Evolutionary conservation across 2,329 filamentous ascomycete species (phyloP), one percentile per base, ranked within the genome.

Genomic region (Chaetomium globosum): DNA sequence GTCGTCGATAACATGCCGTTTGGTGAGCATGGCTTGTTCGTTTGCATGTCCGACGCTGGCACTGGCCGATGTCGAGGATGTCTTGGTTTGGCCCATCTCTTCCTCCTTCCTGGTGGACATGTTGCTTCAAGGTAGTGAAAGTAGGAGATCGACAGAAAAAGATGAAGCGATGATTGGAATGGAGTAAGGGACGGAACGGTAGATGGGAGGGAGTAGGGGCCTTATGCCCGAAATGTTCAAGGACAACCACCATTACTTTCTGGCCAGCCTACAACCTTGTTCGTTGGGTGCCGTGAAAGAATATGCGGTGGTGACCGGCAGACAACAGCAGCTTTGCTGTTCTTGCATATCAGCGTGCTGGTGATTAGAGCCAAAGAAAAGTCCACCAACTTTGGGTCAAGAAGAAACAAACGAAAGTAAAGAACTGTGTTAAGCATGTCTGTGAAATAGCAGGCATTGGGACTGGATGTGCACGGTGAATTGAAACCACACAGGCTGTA

Each of bases 1-100:
- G 64, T 78, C 76, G 56, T 81, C 79, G 28, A 68, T 23, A 9
- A 59, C 70, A 60, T 72, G 21, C 33, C 67, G 66, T 68, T 77
- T 79, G 3, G 69, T 69, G 43, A 73, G 70, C 26, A 66, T 19
- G 10, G 9, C 26, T 31, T 36, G 49, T 19, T 28, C 26, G 39
- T n/a, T 3, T 26, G 30, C 3, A 30, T 21, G n/a, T 48, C 46
- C 46, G 1, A 12, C 30, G 28, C 33, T 10, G 26, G 26, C 2
- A 4, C 28, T 43, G 54, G 7, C 28, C 8, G 54, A 12, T 19
- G 28, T 6, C n/a, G 19, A 26, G 2, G 28, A 30, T 16, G 28
- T 28, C 30, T 57, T 26, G 4, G 43, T 10, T 28, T 53, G 43
- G 46, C n/a, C n/a, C 1, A 31, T 26, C 28, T 55, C 56, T 26